Evolutionary conservation across 1,284 basidiomycete genomes (phyloP).

Genomic region (Paramarasmius palmivorus): DNA sequence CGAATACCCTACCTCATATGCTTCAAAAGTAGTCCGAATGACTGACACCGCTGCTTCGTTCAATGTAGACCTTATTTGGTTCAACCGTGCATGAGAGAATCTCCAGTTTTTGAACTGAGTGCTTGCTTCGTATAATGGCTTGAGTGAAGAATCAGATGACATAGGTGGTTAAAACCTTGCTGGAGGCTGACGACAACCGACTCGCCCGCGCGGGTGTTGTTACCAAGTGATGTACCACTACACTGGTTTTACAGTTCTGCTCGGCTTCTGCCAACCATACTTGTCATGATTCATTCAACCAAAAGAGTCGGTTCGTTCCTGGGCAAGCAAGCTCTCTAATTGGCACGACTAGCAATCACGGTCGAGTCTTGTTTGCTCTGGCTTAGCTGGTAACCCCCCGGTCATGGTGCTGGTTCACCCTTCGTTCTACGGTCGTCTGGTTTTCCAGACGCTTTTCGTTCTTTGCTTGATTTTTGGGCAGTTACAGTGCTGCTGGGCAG

Average conservation of each 20-base stretch:
- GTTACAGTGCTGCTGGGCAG: conserved; percentile 27
- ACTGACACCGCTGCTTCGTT: conserved; percentile 76
- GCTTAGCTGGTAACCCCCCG: neutral
- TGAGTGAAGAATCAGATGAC: conserved; percentile 21
- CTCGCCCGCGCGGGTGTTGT: neutral
- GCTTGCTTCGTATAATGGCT: conserved; percentile 73
- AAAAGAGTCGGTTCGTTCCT: no score
- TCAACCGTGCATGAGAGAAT: conserved; percentile 71
- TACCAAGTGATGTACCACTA: neutral
- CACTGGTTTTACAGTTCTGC: neutral
- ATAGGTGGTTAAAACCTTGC: conserved; percentile 9
- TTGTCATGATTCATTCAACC: neutral
- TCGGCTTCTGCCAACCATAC: no score
- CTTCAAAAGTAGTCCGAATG: conserved; percentile 76
- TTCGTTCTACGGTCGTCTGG: conserved; percentile 14
- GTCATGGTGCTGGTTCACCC: conserved; percentile 5
- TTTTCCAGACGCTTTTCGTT: conserved; percentile 3
- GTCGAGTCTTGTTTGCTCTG: neutral
- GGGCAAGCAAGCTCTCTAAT: conserved; percentile 3
- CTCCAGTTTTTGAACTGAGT: conserved; percentile 90
- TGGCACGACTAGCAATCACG: conserved; percentile 8
- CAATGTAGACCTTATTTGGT: conserved; percentile 57
- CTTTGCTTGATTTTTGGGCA: conserved; percentile 3
- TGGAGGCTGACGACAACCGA: conserved; percentile 12
- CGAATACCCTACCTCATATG: conserved; percentile 65